Base-by-base conservation (phyloP, 164 flowering plant genomes). In the Umbellularia californica region DNA sequence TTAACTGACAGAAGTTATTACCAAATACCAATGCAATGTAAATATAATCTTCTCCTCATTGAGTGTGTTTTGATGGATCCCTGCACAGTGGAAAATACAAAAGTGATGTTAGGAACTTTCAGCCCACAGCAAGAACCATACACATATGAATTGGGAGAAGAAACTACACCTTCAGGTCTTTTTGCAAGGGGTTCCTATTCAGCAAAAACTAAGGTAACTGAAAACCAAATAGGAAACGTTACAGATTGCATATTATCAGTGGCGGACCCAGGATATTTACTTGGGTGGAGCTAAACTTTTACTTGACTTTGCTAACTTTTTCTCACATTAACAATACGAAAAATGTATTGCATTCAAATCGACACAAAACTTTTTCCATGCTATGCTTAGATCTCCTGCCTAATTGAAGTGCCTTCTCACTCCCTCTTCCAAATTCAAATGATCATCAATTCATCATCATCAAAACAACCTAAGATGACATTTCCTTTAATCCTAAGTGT, bases 111-210 rank as follows among this genome's bases (percentile, higher is more conserved):
- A 33, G 90, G 90, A 76, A 87, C 87, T n/a, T 87, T 84, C 51
- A 84, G 87, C 72, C 90, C 90, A 66, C 87, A 83, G 70, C 71
- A 33, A 60, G 87, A 87, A 35, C 86, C 88, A n/a, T 86, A 87
- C 75, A 76, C 81, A 0, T 78, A 75, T 71, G 86, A 77, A 74
- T 41, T 86, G 70, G 83, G 78, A 41, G 88, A 87, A 77, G 88
- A 87, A 28, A 81, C 82, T 41, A 86, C 86, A 17, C 90, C 88
- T 13, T 81, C 86, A 13, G 87, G 88, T 17, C 65, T 83, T 7
- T 83, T 87, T 74, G 88, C 88, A 0, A 83, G 90, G 66, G 90
- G 90, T 17, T 79, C 83, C 0, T 87, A 87, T 58, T 79, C 84
- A 47, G 87, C 86, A 60, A 86, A 79, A 82, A 76, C 86, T 28